Conservation (phyloP, 345 rosid genomes). For the Gossypium stocksii region DNA sequence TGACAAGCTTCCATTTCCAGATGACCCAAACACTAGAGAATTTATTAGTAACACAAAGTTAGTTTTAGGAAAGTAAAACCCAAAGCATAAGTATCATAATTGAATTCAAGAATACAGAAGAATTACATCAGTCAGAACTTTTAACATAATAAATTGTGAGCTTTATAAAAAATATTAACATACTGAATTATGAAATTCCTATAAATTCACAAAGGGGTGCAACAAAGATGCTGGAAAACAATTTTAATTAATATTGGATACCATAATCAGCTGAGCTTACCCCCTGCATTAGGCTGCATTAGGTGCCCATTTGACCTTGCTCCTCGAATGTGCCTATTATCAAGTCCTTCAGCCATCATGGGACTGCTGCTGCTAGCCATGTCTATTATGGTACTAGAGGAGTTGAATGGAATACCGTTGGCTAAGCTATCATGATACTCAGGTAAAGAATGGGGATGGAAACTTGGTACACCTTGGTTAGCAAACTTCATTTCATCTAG, state of each 20-base stretch:
- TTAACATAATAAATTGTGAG: not conserved
- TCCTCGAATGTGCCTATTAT: conserved; percentile 44
- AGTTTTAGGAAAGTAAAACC: not conserved
- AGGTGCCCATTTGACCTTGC: conserved; percentile 42
- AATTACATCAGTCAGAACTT: not conserved
- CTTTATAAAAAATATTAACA: not conserved
- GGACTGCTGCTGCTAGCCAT: conserved; percentile 41
- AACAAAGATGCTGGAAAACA: not conserved
- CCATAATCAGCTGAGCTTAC: conserved; percentile 35
- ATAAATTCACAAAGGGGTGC: not conserved
- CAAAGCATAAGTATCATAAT: not conserved
- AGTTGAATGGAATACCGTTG: conserved; percentile 47
- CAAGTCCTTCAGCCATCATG: conserved; percentile 49
- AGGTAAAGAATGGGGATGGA: conserved; percentile 73
- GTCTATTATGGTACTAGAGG: conserved; percentile 36
- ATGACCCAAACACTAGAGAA: conserved; percentile 56
- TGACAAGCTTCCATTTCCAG: conserved; percentile 60
- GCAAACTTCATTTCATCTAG: conserved; percentile 50
- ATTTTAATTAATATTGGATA: conserved; percentile 14
- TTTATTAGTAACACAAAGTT: conserved; percentile 2
- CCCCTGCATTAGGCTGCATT: conserved; percentile 44
- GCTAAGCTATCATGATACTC: conserved; percentile 60
- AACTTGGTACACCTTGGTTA: conserved; percentile 44
- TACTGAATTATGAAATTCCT: not conserved
- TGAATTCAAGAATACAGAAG: not conserved